These are phyloP conservation scores for Aspergillus heteromorphus DNA, from an alignment of 495 filamentous ascomycete species.

Conservation along the genomic window DNA sequence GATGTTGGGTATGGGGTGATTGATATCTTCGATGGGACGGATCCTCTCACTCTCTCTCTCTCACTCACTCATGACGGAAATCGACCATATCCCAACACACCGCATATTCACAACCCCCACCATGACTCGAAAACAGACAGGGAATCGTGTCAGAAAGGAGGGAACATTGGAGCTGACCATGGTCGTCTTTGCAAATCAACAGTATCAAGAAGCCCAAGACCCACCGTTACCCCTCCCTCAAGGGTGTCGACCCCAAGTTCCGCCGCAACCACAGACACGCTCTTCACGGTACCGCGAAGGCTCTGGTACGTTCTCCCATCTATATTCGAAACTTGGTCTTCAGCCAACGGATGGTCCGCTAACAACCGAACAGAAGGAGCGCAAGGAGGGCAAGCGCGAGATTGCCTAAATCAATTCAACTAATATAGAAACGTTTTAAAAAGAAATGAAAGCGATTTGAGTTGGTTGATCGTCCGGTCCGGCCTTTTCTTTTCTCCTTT, in stretches of 20 bases:
- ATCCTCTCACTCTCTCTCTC: not conserved
- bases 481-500: conserved; percentile 9
- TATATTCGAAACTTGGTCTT: not conserved
- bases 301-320: conserved; percentile 65
- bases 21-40: not conserved
- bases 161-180: conserved; percentile 24
- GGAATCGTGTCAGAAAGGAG: conserved; percentile 5
- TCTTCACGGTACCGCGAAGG: conserved; percentile 96
- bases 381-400: conserved; percentile 94
- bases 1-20: conserved; percentile 6
- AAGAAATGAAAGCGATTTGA: conserved; percentile 35
- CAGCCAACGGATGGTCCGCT: conserved; percentile 28
- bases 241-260: conserved; percentile 99
- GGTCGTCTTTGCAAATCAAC: conserved; percentile 17
- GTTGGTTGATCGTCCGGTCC: conserved; percentile 21
- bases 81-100: not conserved
- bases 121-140: not conserved
- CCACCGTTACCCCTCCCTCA: conserved; percentile 95
- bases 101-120: not conserved
- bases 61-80: not conserved
- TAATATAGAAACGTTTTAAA: conserved; percentile 24
- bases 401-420: conserved; percentile 60
- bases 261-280: conserved; percentile 98
- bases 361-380: conserved; percentile 75
- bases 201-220: conserved; percentile 99